Percentiles rank a stretch among this genome's conserved stretches.
These are phyloP conservation scores for Penicillium italicum DNA, from an alignment of 2,329 filamentous ascomycete genomes.

Conservation along the genomic window DNA sequence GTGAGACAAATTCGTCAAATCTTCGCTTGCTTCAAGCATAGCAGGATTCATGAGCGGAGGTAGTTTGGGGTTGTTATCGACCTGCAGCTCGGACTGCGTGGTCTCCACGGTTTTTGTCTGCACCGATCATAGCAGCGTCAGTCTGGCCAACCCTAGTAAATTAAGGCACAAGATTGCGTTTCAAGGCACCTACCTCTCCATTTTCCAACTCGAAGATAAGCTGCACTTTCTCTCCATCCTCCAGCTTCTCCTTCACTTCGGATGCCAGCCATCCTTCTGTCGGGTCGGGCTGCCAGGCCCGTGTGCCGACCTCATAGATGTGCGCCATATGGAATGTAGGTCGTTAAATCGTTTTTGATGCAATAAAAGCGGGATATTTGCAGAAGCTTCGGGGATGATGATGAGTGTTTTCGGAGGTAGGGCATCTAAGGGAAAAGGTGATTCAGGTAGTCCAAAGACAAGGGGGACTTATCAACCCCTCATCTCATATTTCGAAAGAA, in stretches of 20 bases:
- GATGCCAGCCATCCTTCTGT: conserved; percentile 97
- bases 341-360: conserved; percentile 6
- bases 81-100: conserved; percentile 69
- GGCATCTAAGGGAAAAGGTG: conserved; percentile 9
- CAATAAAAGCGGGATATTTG: conserved; percentile 11
- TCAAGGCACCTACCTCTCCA: conserved; percentile 67
- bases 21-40: conserved; percentile 97
- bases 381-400: conserved; percentile 7
- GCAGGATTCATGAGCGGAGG: conserved; percentile 97
- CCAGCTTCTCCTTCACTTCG: conserved; percentile 80
- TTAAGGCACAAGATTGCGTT: not conserved
- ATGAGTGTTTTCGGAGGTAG: conserved; percentile 4
- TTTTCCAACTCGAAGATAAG: conserved; percentile 87
- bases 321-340: conserved; percentile 65
- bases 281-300: conserved; percentile 96
- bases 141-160: not conserved
- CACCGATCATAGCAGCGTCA: conserved; percentile 16
- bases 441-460: conserved; percentile 25
- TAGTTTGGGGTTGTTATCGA: conserved; percentile 70
- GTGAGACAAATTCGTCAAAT: conserved; percentile 95
- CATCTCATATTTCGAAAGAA: conserved; percentile 26
- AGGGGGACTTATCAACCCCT: conserved; percentile 23
- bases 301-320: conserved; percentile 91
- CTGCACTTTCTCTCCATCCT: conserved; percentile 80
- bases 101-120: conserved; percentile 79